These are phyloP conservation scores for Thozetella sp. DNA, from an alignment of 495 filamentous ascomycete species.

Conservation along the genomic window DNA sequence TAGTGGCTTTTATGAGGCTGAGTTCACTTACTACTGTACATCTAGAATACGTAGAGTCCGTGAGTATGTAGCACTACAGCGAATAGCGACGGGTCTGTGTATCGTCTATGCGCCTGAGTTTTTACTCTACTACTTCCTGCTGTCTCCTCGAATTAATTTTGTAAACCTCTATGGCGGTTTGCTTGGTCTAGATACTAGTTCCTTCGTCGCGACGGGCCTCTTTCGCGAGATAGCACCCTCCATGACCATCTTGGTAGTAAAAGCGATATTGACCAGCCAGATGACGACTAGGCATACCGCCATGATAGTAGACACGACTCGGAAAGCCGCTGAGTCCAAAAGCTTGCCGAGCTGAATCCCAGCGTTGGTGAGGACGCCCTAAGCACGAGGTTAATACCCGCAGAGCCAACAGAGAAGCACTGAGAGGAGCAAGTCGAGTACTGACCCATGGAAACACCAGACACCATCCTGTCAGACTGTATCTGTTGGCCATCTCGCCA, in stretches of 20 bases:
- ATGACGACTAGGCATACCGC: background rate
- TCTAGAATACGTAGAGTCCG: no score
- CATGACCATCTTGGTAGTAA: background rate
- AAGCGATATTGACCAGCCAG: background rate
- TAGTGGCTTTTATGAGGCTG: no score
- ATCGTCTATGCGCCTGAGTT: no score
- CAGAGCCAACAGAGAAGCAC: background rate
- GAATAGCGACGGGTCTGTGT: no score
- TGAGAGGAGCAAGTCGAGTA: background rate
- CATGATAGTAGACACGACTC: background rate
- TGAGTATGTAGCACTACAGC: no score
- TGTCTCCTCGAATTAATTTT: no score
- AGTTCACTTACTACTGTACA: no score
- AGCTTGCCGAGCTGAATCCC: background rate
- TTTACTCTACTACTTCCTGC: no score
- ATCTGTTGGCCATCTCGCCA: background rate
- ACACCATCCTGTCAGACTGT: background rate
- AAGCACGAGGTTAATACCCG: background rate
- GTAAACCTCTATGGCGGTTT: background rate
- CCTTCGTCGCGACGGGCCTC: background rate
- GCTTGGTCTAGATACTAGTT: no score
- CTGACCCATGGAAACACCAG: background rate
- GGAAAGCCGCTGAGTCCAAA: background rate
- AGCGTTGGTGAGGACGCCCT: conserved; percentile 1
- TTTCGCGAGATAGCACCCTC: background rate